Evolutionary conservation across 2,329 filamentous ascomycete species (phyloP), one percentile per base, ranked within the genome.

Genomic region (Trichoderma gracile): DNA sequence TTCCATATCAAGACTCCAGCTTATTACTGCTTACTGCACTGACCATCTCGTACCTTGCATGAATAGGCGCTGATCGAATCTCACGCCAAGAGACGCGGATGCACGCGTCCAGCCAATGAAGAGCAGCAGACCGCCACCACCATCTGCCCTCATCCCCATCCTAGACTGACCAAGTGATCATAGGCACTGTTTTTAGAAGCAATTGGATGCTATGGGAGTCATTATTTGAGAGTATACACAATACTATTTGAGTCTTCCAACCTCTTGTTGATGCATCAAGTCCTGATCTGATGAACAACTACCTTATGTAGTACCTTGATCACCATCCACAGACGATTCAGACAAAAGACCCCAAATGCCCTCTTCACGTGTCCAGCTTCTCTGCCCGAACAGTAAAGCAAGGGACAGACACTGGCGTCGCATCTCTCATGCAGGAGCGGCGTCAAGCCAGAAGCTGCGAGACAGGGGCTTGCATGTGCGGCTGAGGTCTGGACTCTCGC

Each of bases 401-500:
- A 56, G 23, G 40, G 46, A 45, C 40, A 40, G 54, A 45, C 40
- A 10, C 10, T 33, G 30, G 40, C 40, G 40, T 33, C n/a, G n/a
- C 40, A 25, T 56, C 54, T 45, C 17, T 19, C 45, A 19, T 56
- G 40, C 40, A 56, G 40, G 40, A 55, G 52, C 19, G 23, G 38
- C 14, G 54, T 45, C 54, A 23, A 45, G 30, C 43, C 19, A 5
- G 14, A 21, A 56, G 21, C 40, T n/a, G 23, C n/a, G 40, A 30
- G 54, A 45, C 54, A 56, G 54, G 54, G 54, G 40, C 23, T 42
- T 27, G 38, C 40, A 46, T 30, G 23, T 56, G 54, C 54, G 54
- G 54, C 54, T 56, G 54, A 56, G 52, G 33, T n/a, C 52, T 42
- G 33, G 52, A 55, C 21, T 54, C 12, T 53, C 21, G 15, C 17